A percentile compares a stretch with the other conserved stretches of the same genome.
phyloP scores from a whole-genome alignment of 306 rosid species.

The Luffa aegyptiaca region DNA sequence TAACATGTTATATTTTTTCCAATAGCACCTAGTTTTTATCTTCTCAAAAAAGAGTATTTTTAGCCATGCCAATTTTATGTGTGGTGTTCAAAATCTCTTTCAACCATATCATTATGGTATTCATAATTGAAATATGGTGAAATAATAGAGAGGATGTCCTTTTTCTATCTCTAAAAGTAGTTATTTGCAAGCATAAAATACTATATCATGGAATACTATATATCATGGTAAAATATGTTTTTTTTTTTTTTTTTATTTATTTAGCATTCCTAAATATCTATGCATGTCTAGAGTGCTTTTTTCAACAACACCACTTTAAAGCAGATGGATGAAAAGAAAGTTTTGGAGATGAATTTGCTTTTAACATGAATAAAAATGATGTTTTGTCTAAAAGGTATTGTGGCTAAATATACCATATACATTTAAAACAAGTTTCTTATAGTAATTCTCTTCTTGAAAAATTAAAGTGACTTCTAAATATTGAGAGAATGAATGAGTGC shows the following conservation, averaged over 20 bases:
- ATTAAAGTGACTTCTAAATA: not conserved
- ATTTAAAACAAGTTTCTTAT: not conserved
- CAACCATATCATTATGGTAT: not conserved
- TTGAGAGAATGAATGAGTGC: not conserved
- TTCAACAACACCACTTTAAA: not conserved
- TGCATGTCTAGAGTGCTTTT: not conserved
- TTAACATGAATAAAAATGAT: not conserved
- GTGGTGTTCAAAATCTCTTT: not conserved
- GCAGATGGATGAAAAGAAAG: not conserved
- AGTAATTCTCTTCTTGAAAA: not conserved
- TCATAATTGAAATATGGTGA: not conserved
- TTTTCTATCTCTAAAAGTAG: not conserved
- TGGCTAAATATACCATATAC: not conserved
- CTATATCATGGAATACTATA: not conserved
- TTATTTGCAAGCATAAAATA: not conserved
- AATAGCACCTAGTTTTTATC: not conserved
- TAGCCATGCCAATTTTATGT: not conserved
- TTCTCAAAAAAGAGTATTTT: not conserved
- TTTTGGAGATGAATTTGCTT: not conserved
- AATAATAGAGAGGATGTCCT: not conserved
- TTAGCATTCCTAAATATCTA: too few species aligned
- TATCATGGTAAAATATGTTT: not conserved
- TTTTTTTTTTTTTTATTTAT: not conserved
- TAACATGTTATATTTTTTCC: not conserved
- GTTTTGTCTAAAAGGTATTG: not conserved